Evolutionary conservation across 2,329 filamentous ascomycete genomes (phyloP), one percentile per base, ranked within the genome.

Genomic region (Plectosphaerella plurivora): DNA sequence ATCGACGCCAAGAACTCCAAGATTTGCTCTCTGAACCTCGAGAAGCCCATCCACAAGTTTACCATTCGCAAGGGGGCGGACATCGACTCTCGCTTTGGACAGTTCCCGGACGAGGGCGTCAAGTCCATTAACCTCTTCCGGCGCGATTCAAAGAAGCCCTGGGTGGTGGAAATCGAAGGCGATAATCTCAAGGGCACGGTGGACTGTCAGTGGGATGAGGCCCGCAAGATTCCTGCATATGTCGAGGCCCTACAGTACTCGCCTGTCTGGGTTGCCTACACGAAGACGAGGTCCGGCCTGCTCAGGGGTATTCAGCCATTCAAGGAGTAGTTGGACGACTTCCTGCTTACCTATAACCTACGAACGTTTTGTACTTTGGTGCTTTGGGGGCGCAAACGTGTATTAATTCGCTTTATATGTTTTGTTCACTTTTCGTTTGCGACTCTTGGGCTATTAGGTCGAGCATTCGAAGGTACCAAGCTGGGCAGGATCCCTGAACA

Each of bases 191-290:
- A 33, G 50, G 89, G 91, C 1, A 78, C 73, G 35, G 83, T 92
- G 1, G 78, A 86, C 15, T 97, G 94, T 69, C 74, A 89, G 33
- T 97, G 92, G 91, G 91, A 87, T 61, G 94, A 99, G 71, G 85
- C 82, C 45, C 86, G 83, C 4, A 77, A 78, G 1, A 91, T 97
- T 47, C 92, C 93, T 0, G 92, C 92, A 1, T 80, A 93, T 49
- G 88, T 94, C 60, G 92, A 97, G 70, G 76, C 89, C 47, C 74
- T 81, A 59, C 80, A 85, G 65, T 97, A 85, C 69, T 78, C 85
- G 59, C 94, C 94, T 1, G 73, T 76, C 5, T 99, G 94, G 94
- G 83, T 84, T 7, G 85, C 86, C 10, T 75, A 91, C 25, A 85
- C 84, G 4, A 97, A 96, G 72, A 71, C 41, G 10, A 18, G 41